Evolutionary conservation across 768 basidiomycete genomes (phyloP).

Genomic region (Collybia mongolica): DNA sequence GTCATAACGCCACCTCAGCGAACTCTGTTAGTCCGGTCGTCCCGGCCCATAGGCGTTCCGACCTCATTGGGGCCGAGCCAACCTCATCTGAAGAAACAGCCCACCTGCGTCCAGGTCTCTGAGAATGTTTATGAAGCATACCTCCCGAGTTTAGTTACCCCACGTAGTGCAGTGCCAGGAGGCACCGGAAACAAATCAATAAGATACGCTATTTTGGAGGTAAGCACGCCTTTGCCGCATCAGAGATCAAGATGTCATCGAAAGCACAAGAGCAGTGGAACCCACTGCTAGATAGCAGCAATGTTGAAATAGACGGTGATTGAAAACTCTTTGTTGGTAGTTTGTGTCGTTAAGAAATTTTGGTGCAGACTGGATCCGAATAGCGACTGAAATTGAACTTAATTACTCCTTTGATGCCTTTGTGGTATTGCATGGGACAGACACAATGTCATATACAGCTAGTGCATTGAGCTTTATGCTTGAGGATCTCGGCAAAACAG

Average conservation of each 20-base stretch:
- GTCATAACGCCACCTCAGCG: conserved; percentile 26
- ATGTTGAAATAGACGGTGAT: conserved; percentile 78
- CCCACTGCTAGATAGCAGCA: conserved; percentile 85
- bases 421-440: conserved; percentile 87
- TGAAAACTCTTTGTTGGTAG: conserved; percentile 2
- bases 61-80: conserved; percentile 30
- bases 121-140: conserved; percentile 71
- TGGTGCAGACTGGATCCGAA: conserved; percentile 79
- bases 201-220: conserved; percentile 84
- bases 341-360: conserved; percentile 2
- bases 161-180: conserved; percentile 63
- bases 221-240: conserved; percentile 24
- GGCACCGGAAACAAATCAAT: conserved; percentile 66
- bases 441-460: conserved; percentile 89
- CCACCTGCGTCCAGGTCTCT: conserved; percentile 47
- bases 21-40: conserved; percentile 63
- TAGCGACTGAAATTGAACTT: conserved; percentile 90
- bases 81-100: conserved; percentile 24
- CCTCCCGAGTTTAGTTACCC: conserved; percentile 77
- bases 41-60: conserved; percentile 59
- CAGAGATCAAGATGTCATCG: conserved; percentile 9
- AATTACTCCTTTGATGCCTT: conserved; percentile 94
- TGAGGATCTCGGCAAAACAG: conserved; percentile 91
- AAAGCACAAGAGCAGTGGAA: conserved; percentile 59
- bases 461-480: conserved; percentile 89